Evolutionary conservation across 192 early-diverging fungal genomes (phyloP).

Genomic region (Dispira parvispora): DNA sequence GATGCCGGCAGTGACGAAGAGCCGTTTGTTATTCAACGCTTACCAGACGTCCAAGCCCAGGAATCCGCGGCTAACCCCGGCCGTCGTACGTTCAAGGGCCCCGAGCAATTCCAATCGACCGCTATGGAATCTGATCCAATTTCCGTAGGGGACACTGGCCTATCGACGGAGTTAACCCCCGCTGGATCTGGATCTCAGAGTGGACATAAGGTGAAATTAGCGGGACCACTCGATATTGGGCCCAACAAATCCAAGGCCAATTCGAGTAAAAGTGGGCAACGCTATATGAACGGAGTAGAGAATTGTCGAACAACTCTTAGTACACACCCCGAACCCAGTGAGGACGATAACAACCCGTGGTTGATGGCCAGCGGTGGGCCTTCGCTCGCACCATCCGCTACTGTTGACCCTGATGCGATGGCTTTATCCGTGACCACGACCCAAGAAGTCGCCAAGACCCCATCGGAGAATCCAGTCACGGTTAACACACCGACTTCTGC

Average conservation of each 20-base stretch:
- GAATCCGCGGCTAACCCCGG: not conserved
- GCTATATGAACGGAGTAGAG: not conserved
- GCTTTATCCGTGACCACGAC: not conserved
- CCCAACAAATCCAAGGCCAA: too few relatives aligned
- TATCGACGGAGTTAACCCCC: not conserved
- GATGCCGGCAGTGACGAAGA: constrained; percentile 3
- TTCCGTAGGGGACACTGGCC: not conserved
- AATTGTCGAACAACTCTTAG: not conserved
- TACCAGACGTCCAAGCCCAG: not conserved
- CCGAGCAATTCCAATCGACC: not conserved
- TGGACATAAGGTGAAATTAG: not conserved
- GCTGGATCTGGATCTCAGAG: not conserved
- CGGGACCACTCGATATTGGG: not conserved
- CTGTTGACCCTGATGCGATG: not conserved
- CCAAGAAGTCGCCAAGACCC: not conserved
- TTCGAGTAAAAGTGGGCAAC: not conserved
- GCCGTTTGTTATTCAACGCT: not conserved
- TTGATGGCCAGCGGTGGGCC: not conserved
- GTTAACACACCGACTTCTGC: not conserved
- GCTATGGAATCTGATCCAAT: not conserved
- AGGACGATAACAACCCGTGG: constrained; percentile 1
- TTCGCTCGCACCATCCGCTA: not conserved
- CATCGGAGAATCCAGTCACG: not conserved
- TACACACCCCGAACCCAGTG: not conserved
- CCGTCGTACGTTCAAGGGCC: not conserved